Evolutionary conservation across 1,284 basidiomycete genomes (phyloP), one percentile per base, ranked within the genome.

Genomic region (Austroboletus rostrupii): DNA sequence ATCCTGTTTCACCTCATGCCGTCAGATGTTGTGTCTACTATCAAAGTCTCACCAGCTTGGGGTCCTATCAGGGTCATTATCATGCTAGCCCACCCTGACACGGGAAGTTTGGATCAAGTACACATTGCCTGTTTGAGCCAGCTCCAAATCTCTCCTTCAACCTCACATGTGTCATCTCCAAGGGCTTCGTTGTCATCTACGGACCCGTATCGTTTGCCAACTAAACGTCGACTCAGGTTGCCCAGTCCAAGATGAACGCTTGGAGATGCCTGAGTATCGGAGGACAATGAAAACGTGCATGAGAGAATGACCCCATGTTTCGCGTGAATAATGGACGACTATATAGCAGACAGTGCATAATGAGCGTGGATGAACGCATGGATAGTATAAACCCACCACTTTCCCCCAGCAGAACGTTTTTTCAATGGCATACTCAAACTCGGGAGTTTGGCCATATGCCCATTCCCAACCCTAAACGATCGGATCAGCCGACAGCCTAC

Each of bases 401-500:
- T 68, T 61, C 9, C 85, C 85, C 83, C 83, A 86, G 6, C 61
- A 44, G 57, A 91, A 89, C 14, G 60, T 53, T 14, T 68, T 66
- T 16, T 61, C 53, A 5, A 87, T 53, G 3, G 70, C 72, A 57
- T 85, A 83, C 38, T 82, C 87, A 65, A 99, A 98, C 64, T 96
- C 90, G 47, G 96, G 96, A 0, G 95, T 97, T 65, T 97, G 91
- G 0, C 95, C 96, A 62, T 84, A 97, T 28, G 82, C 76, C 94
- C 95, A 99, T 21, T 90, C 80, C 97, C 96, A 98, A 36, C 79
- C 85, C 89, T 95, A 62, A 17, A 45, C 23, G 2, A 47, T 48
- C 21, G 11, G 3, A 20, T 47, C 40, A 51, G 49, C 28, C 19
- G 45, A 33, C 5, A 49, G 47, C 37, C 35, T 20, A 31, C 46